phyloP scores from a whole-genome alignment of 306 rosid genomes.

The Quercus rubra region DNA sequence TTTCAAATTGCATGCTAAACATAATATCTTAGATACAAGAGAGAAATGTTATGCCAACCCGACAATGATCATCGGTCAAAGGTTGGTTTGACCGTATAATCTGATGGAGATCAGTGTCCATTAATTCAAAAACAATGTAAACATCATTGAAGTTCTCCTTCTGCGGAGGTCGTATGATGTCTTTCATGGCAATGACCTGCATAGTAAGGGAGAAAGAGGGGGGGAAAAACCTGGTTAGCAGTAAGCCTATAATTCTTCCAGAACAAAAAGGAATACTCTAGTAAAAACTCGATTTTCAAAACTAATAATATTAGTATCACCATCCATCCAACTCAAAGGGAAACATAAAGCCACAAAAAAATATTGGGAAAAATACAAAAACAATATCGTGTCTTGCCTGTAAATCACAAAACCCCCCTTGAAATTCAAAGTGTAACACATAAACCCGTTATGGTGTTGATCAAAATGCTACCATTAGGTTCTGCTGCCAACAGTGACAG shows the following conservation, averaged over 20 bases:
- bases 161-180: constrained; percentile 86
- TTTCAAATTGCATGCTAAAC: background rate
- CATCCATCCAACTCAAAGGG: background rate
- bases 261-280: background rate
- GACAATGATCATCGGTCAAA: constrained; percentile 92
- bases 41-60: constrained; percentile 51
- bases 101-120: constrained; percentile 97
- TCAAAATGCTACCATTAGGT: no score
- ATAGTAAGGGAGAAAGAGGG: constrained; percentile 5
- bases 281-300: background rate
- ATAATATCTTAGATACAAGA: constrained; percentile 18
- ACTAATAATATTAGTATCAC: background rate
- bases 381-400: no score
- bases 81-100: constrained; percentile 83
- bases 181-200: constrained; percentile 81
- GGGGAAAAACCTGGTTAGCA: background rate
- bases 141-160: constrained; percentile 91
- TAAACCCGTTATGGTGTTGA: no score
- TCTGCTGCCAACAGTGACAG: no score
- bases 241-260: constrained; percentile 17
- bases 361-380: no score
- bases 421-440: no score
- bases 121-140: constrained; percentile 74
- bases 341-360: background rate
- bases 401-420: no score